Evolutionary conservation across 164 flowering plant species (phyloP).

Genomic region (Berberis vulgaris): DNA sequence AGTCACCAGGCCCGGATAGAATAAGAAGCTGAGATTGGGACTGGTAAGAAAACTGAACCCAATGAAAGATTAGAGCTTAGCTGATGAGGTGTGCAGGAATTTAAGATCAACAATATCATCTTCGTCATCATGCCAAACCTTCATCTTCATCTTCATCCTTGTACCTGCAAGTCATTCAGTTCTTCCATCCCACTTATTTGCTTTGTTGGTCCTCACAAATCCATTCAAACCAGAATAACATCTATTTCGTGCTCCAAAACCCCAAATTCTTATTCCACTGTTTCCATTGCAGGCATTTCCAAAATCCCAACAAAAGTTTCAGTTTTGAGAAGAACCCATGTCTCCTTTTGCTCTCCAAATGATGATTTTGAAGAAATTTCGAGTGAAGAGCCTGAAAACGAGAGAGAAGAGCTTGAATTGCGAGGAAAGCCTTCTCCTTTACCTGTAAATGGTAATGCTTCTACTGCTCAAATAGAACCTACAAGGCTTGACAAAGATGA

Average conservation of each 20-base stretch:
- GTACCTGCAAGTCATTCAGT: conserved; percentile 10
- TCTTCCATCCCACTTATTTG: conserved; percentile 1
- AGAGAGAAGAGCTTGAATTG: conserved; percentile 51
- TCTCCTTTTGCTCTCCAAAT: conserved; percentile 31
- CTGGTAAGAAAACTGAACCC: no score
- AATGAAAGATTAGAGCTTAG: no score
- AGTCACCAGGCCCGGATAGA: no score
- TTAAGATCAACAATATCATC: conserved; percentile 11
- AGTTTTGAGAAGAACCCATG: conserved; percentile 23
- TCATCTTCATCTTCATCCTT: conserved; percentile 13
- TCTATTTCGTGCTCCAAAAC: conserved; percentile 1
- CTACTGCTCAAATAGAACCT: conserved; percentile 20
- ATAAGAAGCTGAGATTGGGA: no score
- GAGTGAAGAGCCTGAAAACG: conserved; percentile 19
- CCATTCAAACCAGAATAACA: background rate
- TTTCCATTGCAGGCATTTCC: conserved; percentile 1
- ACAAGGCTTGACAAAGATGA: conserved; percentile 33
- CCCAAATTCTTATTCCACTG: conserved; percentile 2
- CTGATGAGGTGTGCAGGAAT: conserved; percentile 16
- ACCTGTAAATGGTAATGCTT: conserved; percentile 15
- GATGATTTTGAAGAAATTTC: conserved; percentile 26
- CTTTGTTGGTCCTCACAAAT: conserved; percentile 1
- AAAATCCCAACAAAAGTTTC: conserved; percentile 11
- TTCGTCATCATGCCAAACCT: conserved; percentile 16
- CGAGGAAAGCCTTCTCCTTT: conserved; percentile 53